These are phyloP conservation scores for Tuber brumale DNA, from an alignment of 495 filamentous ascomycete species.

Conservation along the genomic window DNA sequence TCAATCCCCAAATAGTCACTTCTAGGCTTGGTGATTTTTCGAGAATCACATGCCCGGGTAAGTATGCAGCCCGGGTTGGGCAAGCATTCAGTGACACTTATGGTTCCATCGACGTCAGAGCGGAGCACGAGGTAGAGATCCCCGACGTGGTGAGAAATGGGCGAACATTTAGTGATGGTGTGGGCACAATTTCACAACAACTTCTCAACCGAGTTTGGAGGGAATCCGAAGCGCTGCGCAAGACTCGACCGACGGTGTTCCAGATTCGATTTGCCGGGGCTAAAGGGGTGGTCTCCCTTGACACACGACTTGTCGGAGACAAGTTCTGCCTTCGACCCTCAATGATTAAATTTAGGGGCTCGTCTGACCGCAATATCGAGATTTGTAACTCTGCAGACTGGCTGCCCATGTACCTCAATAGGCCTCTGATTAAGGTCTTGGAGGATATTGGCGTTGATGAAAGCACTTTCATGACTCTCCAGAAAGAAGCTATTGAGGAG, in stretches of 20 bases:
- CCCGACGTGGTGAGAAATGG: constrained; percentile 46
- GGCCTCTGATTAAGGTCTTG: constrained; percentile 72
- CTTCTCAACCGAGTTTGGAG: constrained; percentile 53
- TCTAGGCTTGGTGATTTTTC: constrained; percentile 59
- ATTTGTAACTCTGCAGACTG: constrained; percentile 66
- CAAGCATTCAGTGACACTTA: constrained; percentile 76
- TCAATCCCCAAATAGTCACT: constrained; percentile 52
- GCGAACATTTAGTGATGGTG: constrained; percentile 70
- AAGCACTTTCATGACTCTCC: constrained; percentile 56
- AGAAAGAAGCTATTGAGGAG: constrained; percentile 51
- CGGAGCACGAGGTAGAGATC: constrained; percentile 44
- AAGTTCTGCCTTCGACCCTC: constrained; percentile 56
- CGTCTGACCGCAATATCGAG: constrained; percentile 54
- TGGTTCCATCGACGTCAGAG: constrained; percentile 48
- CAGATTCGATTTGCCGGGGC: constrained; percentile 64
- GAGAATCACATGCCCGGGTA: constrained; percentile 59
- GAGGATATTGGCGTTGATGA: constrained; percentile 60
- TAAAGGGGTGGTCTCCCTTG: constrained; percentile 49
- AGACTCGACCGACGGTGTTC: constrained; percentile 54
- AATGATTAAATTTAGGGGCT: constrained; percentile 73
- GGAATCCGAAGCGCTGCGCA: constrained; percentile 44
- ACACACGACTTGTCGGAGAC: constrained; percentile 51
- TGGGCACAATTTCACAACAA: constrained; percentile 60
- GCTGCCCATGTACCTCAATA: constrained; percentile 64
- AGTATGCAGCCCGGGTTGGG: constrained; percentile 73